Evolutionary conservation across 768 basidiomycete genomes (phyloP).

Genomic region (Mycena crocata): DNA sequence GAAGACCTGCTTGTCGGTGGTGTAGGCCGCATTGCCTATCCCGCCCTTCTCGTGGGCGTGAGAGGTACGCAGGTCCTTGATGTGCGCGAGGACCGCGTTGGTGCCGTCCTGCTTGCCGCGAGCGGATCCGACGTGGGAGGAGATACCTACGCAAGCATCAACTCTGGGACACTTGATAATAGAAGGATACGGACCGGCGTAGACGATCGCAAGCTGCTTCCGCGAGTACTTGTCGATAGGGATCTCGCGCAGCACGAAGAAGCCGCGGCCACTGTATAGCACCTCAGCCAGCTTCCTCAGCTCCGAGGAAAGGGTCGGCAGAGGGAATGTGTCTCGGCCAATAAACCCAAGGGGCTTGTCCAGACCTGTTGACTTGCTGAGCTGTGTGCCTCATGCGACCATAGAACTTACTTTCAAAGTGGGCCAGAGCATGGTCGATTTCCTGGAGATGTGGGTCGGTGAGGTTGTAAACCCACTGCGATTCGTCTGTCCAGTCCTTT

Average conservation of each 20-base stretch:
- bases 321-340: constrained; percentile 53
- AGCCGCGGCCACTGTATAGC: constrained; percentile 58
- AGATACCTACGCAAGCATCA: constrained; percentile 51
- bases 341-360: constrained; percentile 50
- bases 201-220: constrained; percentile 54
- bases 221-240: constrained; percentile 56
- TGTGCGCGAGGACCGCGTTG: constrained; percentile 57
- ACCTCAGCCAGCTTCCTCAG: constrained; percentile 53
- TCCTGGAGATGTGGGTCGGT: constrained; percentile 49
- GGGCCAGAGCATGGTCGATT: constrained; percentile 50
- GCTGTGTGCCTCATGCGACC: background rate
- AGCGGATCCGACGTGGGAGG: constrained; percentile 57
- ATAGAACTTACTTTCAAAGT: constrained; percentile 50
- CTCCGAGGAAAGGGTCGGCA: constrained; percentile 51
- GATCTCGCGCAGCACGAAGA: constrained; percentile 61
- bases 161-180: constrained; percentile 28
- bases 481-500: constrained; percentile 54
- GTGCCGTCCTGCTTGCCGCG: constrained; percentile 58
- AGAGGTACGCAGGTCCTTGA: constrained; percentile 58
- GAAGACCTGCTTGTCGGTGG: constrained; percentile 63
- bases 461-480: constrained; percentile 57
- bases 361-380: constrained; percentile 33
- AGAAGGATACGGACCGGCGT: constrained; percentile 50
- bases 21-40: constrained; percentile 59
- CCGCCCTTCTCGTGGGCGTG: constrained; percentile 55